Conservation (phyloP, 208 protist species). For the Crithidia fasciculata region DNA sequence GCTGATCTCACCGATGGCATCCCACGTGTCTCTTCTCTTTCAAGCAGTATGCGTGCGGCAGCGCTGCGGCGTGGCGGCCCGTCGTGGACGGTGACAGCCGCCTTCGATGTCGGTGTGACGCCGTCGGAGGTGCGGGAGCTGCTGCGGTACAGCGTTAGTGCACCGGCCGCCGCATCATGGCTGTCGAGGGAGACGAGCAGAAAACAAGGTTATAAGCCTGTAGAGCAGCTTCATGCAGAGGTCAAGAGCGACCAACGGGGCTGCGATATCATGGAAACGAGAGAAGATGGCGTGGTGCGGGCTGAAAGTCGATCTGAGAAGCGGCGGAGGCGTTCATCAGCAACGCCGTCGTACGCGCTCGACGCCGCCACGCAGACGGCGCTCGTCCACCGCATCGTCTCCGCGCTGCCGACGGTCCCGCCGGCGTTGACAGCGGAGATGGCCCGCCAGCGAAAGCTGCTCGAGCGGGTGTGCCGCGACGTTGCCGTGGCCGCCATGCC, state of each 20-base stretch:
- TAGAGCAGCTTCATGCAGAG: not conserved
- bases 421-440: constrained; percentile 56
- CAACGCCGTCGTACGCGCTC: not conserved
- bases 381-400: constrained; percentile 33
- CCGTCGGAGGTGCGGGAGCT: constrained; percentile 16
- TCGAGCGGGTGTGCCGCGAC: constrained; percentile 52
- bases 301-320: not conserved
- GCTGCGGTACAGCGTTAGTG: constrained; percentile 31
- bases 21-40: not conserved
- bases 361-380: constrained; percentile 26
- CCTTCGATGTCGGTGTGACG: constrained; percentile 23
- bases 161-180: constrained; percentile 11
- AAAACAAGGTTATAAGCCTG: not conserved
- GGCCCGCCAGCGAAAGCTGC: constrained; percentile 48
- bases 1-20: not conserved
- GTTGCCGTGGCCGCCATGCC: constrained; percentile 13
- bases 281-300: too few relatives aligned
- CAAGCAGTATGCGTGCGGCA: not conserved
- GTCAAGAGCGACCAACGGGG: not conserved
- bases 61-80: constrained; percentile 8
- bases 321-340: not conserved
- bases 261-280: not conserved
- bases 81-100: constrained; percentile 18
- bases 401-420: constrained; percentile 37
- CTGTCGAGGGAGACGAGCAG: not conserved